These are phyloP conservation scores for Pythium scleroteichum DNA, from an alignment of 352 stramenopile species.

Conservation along the genomic window DNA sequence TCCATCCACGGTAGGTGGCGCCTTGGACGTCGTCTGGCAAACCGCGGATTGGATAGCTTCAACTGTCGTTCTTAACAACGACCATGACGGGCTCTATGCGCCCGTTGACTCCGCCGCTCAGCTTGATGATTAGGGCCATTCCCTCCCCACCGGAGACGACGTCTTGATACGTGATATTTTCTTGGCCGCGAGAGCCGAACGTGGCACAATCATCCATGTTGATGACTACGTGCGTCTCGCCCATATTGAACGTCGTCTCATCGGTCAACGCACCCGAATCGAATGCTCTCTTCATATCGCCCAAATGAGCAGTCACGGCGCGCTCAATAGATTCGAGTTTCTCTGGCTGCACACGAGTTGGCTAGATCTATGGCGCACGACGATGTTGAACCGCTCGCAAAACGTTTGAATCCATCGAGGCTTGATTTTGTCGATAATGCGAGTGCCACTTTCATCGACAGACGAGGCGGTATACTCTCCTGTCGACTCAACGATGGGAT, in stretches of 20 bases:
- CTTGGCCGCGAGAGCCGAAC: conserved; percentile 15
- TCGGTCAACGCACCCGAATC: too few relatives aligned
- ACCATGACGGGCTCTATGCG: conserved; percentile 13
- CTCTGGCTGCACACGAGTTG: neutral
- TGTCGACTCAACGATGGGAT: too few relatives aligned
- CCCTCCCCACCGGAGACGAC: conserved; percentile 18
- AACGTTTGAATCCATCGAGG: neutral
- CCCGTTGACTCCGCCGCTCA: neutral
- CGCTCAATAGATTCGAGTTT: too few relatives aligned
- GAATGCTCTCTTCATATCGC: too few relatives aligned
- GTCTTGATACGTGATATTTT: conserved; percentile 5
- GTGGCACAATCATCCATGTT: too few relatives aligned
- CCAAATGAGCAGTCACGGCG: too few relatives aligned
- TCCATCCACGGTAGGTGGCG: conserved; percentile 2
- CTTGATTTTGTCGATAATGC: neutral
- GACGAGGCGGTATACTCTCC: too few relatives aligned
- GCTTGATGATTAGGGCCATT: conserved; percentile 5
- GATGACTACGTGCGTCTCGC: too few relatives aligned
- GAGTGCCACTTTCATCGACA: too few relatives aligned
- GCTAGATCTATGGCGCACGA: neutral
- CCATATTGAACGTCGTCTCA: too few relatives aligned
- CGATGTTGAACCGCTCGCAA: neutral
- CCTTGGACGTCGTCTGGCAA: conserved; percentile 22
- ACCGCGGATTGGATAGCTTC: conserved; percentile 28
- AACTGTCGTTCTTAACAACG: conserved; percentile 28